Base-by-base conservation (phyloP, 768 basidiomycete genomes). In the Trametes cubensis region DNA sequence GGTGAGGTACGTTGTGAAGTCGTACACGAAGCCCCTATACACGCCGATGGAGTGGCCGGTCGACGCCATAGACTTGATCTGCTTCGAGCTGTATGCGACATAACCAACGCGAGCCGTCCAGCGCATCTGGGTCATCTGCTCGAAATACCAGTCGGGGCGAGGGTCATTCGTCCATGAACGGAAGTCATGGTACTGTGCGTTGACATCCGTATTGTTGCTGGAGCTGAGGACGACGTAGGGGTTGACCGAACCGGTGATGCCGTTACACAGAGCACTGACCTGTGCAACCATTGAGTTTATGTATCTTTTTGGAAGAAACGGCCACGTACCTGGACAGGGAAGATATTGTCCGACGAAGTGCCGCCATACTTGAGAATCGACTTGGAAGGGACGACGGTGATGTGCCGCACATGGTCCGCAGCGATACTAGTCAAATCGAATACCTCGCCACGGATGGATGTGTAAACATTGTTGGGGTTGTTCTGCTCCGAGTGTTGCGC, bases 121-220 rank as follows among this genome's bases (percentile, higher is more conserved):
- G 7, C 97, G 90, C 89, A 99, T 89, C 71, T 84, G 74, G 3
- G 92, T 90, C 97, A 99, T 98, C 61, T 80, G 81, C 77, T 98
- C 90, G 66, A 91, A 95, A 74, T 98, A 99, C 97, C 97, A 99
- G 71, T 99, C 97, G 0, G 97, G 96, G 10, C 97, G 85, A 0
- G 90, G 89, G 70, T 98, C 96, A 61, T 87, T 90, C 39, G 88
- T 89, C 71, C 81, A 87, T 0, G 88, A 88, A 18, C 96, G 90
- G 85, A 99, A 99, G 72, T 99, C 96, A 73, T 98, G 97, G 73
- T 98, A 99, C 68, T 86, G 80, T 0, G 89, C 80, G 69, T 95
- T 90, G 18, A 77, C 70, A 64, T 92, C 88, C 21, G 88, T 85
- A 70, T 83, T 83, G 77, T 98, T 99, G 66, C 79, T 79, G 6